Evolutionary conservation across 371 early-diverging fungal genomes (phyloP), one percentile per base, ranked within the genome.

Genomic region (Smittium culicis): DNA sequence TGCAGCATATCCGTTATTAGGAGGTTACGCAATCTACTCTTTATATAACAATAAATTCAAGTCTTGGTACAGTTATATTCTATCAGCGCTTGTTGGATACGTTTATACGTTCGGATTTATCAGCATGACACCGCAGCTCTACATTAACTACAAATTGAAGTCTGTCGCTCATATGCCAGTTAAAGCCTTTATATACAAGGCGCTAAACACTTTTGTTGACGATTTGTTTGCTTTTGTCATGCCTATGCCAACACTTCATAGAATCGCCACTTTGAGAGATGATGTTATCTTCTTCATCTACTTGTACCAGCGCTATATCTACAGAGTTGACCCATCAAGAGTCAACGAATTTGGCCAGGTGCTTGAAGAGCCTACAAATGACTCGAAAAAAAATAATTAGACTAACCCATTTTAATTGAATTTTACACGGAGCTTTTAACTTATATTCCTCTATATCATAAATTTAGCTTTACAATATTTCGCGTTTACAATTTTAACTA

Each of bases 221-320:
- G 96, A 96, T 70, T 72, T 96, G 73, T 96, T 96, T 77, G 93
- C 93, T 1, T 96, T 93, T 76, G 86, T 91, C 55, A 91, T 94
- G 81, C 90, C 90, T 73, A 95, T 95, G 96, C 96, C 96, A 32
- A 86, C 83, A 66, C 78, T 93, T n/a, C 96, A 95, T 75, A 82
- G 94, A 28, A 73, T 95, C 59, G 96, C 96, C 1, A 91, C 90
- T 77, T 82, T 96, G 54, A 83, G 93, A 57, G 92, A 91, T 73
- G 93, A 94, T 69, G 83, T 90, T 3, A 82, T 94, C 11, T 94
- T 94, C 71, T 80, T 93, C 67, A 80, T 92, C 25, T 92, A 91
- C 74, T 69, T 93, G 54, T 93, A 92, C 72, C 96, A 95, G 76
- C 74, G 89, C 32, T 91, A 87, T 79, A 80, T 83, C 31, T 95